Evolutionary conservation across 1,139 yeast species (phyloP).

Genomic region (Suhomyces maxii): DNA sequence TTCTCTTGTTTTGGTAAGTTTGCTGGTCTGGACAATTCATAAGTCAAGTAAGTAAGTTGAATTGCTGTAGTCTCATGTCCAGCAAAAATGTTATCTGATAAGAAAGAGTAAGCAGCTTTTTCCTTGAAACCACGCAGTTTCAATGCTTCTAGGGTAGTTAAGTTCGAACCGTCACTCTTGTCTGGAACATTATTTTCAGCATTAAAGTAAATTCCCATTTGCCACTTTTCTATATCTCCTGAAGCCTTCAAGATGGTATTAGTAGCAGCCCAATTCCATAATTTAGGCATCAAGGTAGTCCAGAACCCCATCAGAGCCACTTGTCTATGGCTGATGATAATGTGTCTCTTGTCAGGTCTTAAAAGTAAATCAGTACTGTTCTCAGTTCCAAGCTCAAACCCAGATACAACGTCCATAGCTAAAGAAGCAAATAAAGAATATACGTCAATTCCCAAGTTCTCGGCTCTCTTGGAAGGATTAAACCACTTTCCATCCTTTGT

Average conservation of each 20-base stretch:
- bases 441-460: conserved; percentile 50
- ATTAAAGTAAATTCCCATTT: conserved; percentile 38
- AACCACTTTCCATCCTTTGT: conserved; percentile 30
- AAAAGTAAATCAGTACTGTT: conserved; percentile 45
- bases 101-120: conserved; percentile 39
- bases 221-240: conserved; percentile 50
- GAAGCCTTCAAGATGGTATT: conserved; percentile 39
- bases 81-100: conserved; percentile 52
- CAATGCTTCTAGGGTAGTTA: conserved; percentile 38
- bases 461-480: conserved; percentile 18
- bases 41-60: conserved; percentile 58
- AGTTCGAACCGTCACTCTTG: conserved; percentile 19
- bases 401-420: conserved; percentile 70
- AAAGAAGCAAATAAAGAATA: conserved; percentile 64
- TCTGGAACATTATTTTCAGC: conserved; percentile 37
- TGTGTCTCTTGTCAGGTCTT: conserved; percentile 38
- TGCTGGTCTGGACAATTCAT: conserved; percentile 57
- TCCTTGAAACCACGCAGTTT: conserved; percentile 34
- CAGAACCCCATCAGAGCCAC: conserved; percentile 70
- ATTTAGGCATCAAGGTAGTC: conserved; percentile 61
- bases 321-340: conserved; percentile 50
- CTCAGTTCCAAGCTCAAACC: conserved; percentile 57
- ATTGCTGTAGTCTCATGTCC: conserved; percentile 81
- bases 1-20: conserved; percentile 41
- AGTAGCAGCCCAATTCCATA: conserved; percentile 53